Conservation (phyloP, 805 yeast species). For the Cyberlindnera subsufficiens region DNA sequence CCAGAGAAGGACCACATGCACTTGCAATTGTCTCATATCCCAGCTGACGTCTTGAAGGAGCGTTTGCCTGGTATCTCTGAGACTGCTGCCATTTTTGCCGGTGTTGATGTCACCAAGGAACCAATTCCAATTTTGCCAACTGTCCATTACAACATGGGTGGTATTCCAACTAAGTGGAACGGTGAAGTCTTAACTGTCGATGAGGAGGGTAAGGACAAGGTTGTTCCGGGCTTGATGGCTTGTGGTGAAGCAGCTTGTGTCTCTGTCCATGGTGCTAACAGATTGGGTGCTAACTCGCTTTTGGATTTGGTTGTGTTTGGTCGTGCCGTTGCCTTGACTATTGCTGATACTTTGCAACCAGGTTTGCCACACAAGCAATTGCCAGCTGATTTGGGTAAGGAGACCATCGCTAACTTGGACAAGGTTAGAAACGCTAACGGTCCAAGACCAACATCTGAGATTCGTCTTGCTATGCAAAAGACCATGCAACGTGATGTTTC, state of each 20-base stretch:
- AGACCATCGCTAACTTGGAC: slow-evolving; percentile 87
- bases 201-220: slow-evolving; percentile 81
- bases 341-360: slow-evolving; percentile 79
- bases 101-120: slow-evolving; percentile 98
- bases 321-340: slow-evolving; percentile 94
- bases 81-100: slow-evolving; percentile 97
- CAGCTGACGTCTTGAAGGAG: slow-evolving; percentile 85
- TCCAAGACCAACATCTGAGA: slow-evolving; percentile 74
- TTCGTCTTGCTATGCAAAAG: slow-evolving; percentile 89
- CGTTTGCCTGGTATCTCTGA: slow-evolving; percentile 99
- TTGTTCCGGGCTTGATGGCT: slow-evolving; percentile 90
- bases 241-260: slow-evolving; percentile 99
- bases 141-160: slow-evolving; percentile 99
- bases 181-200: slow-evolving; percentile 89
- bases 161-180: slow-evolving; percentile 96
- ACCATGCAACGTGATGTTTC: slow-evolving; percentile 97
- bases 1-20: slow-evolving; percentile 91
- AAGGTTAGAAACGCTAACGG: slow-evolving; percentile 82
- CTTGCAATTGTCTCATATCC: slow-evolving; percentile 91
- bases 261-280: slow-evolving; percentile 98
- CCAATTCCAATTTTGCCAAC: slow-evolving; percentile 98
- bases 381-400: slow-evolving; percentile 83
- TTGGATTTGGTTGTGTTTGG: slow-evolving; percentile 97
- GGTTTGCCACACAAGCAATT: slow-evolving; percentile 80
- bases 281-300: slow-evolving; percentile 97